A percentile compares a stretch with the other conserved stretches of the same genome.
Conservation (phyloP, 257 asterid genomes). For the Oldenlandia corymbosa region DNA sequence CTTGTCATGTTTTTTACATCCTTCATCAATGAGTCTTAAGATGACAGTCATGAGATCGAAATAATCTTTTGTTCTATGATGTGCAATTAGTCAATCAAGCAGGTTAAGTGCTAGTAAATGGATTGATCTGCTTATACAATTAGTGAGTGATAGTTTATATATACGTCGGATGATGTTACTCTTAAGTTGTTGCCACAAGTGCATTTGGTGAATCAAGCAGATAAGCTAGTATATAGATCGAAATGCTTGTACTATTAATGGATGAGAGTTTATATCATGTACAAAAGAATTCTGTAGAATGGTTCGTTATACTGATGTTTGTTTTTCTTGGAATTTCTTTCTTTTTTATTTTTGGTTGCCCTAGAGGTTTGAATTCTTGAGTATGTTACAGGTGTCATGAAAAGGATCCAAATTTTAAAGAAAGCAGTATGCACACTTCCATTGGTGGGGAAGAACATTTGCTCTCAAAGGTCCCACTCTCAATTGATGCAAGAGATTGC, state of each 20-base stretch:
- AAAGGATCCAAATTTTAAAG: constrained; percentile 21
- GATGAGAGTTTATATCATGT: too few relatives aligned
- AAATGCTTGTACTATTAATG: too few relatives aligned
- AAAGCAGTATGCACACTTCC: constrained; percentile 34
- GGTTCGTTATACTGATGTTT: not conserved
- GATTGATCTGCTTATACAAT: not conserved
- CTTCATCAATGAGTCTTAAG: not conserved
- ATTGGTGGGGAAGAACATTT: constrained; percentile 47
- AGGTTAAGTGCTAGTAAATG: not conserved
- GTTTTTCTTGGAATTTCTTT: not conserved
- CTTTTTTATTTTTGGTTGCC: too few relatives aligned
- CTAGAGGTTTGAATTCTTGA: constrained; percentile 4
- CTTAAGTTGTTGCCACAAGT: not conserved
- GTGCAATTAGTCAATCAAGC: not conserved
- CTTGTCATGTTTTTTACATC: not conserved
- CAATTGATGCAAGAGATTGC: constrained; percentile 3
- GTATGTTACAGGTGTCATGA: constrained; percentile 43
- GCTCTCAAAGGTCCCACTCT: constrained; percentile 37
- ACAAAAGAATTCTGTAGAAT: not conserved
- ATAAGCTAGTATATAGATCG: too few relatives aligned
- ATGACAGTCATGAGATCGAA: too few relatives aligned
- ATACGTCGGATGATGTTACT: not conserved
- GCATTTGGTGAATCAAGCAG: too few relatives aligned
- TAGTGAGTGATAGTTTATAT: not conserved
- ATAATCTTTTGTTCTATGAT: too few relatives aligned